phyloP scores from a whole-genome alignment of 768 basidiomycete species.

The Leccinum variicolor region DNA sequence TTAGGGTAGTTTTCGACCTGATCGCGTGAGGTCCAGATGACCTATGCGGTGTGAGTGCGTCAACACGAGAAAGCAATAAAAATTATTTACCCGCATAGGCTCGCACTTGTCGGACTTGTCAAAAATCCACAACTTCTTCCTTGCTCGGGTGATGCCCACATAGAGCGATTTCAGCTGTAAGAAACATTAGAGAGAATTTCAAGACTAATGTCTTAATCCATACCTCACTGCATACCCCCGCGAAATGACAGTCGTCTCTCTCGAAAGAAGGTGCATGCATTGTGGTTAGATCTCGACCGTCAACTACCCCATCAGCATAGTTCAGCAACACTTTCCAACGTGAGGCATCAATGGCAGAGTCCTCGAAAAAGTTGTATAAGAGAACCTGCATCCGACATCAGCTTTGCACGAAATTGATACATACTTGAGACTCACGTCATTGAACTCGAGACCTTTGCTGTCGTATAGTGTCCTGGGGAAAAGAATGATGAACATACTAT shows the following conservation, averaged over 20 bases:
- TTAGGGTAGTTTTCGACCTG: constrained; percentile 49
- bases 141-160: constrained; percentile 67
- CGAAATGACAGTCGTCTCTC: constrained; percentile 44
- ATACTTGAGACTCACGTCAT: constrained; percentile 10
- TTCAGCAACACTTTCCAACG: constrained; percentile 64
- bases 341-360: constrained; percentile 46
- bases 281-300: constrained; percentile 8
- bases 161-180: constrained; percentile 63
- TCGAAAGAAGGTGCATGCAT: constrained; percentile 43
- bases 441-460: constrained; percentile 30
- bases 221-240: constrained; percentile 59
- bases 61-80: neutral
- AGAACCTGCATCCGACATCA: constrained; percentile 47
- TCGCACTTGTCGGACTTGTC: constrained; percentile 56
- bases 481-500: neutral
- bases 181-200: neutral
- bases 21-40: constrained; percentile 45
- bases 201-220: neutral
- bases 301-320: constrained; percentile 26
- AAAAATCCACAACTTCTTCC: constrained; percentile 67
- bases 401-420: neutral
- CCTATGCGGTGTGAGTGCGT: constrained; percentile 29
- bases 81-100: constrained; percentile 48
- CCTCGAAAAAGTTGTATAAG: constrained; percentile 71
- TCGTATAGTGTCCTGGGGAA: constrained; percentile 29